phyloP scores from a whole-genome alignment of 306 rosid species.

The Elaeagnus macrophylla region DNA sequence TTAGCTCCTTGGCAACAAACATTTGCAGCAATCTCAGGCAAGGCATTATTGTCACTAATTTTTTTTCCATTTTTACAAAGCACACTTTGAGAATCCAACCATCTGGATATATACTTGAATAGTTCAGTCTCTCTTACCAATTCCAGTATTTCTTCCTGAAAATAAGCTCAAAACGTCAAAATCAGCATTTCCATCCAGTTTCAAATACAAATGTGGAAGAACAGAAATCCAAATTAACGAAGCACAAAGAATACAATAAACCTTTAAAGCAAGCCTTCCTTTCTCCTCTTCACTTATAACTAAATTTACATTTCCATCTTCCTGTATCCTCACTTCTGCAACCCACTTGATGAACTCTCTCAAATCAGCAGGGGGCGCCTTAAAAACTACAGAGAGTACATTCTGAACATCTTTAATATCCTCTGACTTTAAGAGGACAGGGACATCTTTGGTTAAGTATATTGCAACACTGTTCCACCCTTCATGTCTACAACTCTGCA shows the following conservation, averaged over 20 bases:
- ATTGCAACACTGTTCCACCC: constrained; percentile 58
- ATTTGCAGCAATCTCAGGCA: constrained; percentile 44
- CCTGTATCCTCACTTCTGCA: constrained; percentile 91
- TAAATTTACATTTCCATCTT: constrained; percentile 69
- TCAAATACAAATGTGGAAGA: not conserved
- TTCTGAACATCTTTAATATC: constrained; percentile 49
- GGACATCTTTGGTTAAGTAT: constrained; percentile 63
- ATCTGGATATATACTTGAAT: constrained; percentile 44
- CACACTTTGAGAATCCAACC: constrained; percentile 43
- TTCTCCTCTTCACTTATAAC: constrained; percentile 69
- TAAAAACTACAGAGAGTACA: constrained; percentile 48
- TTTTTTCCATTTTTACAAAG: constrained; percentile 24
- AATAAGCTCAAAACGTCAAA: constrained; percentile 24
- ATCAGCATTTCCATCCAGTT: constrained; percentile 4
- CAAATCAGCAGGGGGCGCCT: constrained; percentile 64
- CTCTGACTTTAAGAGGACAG: constrained; percentile 48
- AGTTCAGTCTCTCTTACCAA: constrained; percentile 56
- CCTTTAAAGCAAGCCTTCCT: constrained; percentile 79
- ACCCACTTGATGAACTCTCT: constrained; percentile 68
- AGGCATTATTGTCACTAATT: constrained; percentile 21
- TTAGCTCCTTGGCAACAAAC: constrained; percentile 67
- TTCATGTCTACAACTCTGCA: constrained; percentile 90
- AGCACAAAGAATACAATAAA: constrained; percentile 13
- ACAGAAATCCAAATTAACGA: constrained; percentile 8
- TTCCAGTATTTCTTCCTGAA: constrained; percentile 71